Conservation (phyloP, 2,329 filamentous ascomycete species). For the Teratosphaeriaceae sp. region DNA sequence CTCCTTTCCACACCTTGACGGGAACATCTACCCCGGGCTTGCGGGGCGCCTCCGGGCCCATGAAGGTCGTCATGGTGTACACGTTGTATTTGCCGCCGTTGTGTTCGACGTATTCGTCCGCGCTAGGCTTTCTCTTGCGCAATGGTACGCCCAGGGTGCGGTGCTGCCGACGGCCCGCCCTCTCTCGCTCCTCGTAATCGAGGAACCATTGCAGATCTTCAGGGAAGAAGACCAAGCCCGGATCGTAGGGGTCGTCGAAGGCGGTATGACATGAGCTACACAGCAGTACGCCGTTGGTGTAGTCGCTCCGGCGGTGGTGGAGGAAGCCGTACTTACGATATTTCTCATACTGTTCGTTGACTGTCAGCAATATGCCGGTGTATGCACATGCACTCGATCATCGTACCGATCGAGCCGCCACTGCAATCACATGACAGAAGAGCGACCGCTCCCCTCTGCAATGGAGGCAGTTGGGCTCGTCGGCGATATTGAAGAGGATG, state of each 20-base stretch:
- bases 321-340: not conserved
- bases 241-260: not conserved
- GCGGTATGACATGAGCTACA: not conserved
- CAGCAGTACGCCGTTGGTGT: not conserved
- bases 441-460: not conserved
- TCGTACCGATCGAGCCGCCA: not conserved
- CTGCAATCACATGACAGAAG: not conserved
- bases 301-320: not conserved
- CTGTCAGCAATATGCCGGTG: not conserved
- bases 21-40: not conserved
- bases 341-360: not conserved
- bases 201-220: not conserved
- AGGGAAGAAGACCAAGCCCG: not conserved
- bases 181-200: not conserved
- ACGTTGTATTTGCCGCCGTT: not conserved
- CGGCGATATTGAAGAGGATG: not conserved
- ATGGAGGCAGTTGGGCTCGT: too few species aligned
- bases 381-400: not conserved
- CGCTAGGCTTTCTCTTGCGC: not conserved
- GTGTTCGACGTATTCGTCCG: not conserved
- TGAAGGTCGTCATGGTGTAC: not conserved
- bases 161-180: not conserved
- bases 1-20: not conserved
- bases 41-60: not conserved
- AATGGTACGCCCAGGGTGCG: not conserved